These are phyloP conservation scores for Coemansia sp. DNA, from an alignment of 192 early-diverging fungal species.

Conservation along the genomic window DNA sequence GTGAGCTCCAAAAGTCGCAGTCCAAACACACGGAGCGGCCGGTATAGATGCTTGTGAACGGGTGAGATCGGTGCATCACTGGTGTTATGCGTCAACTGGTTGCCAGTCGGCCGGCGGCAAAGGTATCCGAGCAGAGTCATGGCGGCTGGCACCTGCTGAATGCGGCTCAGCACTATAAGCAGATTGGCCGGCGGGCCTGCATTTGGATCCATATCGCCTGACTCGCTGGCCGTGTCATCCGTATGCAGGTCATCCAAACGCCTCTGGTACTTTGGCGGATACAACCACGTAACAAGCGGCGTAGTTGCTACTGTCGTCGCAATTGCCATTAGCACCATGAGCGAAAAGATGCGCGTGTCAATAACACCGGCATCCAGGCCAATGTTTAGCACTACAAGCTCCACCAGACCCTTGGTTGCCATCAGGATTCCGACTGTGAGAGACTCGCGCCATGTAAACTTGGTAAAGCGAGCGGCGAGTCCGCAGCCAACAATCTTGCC, in stretches of 20 bases:
- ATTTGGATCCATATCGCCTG: slow-evolving; percentile 12
- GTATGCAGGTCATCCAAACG: slow-evolving; percentile 24
- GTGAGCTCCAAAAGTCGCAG: slow-evolving; percentile 78
- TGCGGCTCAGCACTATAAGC: slow-evolving; percentile 60
- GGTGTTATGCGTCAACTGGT: too few species aligned
- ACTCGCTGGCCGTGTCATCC: slow-evolving; percentile 7
- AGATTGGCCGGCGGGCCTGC: slow-evolving; percentile 43
- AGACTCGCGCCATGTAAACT: slow-evolving; percentile 80
- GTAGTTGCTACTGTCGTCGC: slow-evolving; percentile 87
- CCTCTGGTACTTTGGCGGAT: slow-evolving; percentile 66
- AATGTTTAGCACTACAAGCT: slow-evolving; percentile 94
- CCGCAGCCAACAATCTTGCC: slow-evolving; percentile 88
- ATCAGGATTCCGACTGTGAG: slow-evolving; percentile 84
- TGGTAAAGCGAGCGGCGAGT: slow-evolving; percentile 61
- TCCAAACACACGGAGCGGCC: slow-evolving; percentile 55
- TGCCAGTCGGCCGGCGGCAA: slow-evolving; percentile 29
- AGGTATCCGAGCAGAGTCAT: slow-evolving; percentile 68
- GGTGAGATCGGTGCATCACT: slow-evolving; percentile 1
- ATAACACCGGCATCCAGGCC: slow-evolving; percentile 83
- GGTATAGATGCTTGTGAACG: slow-evolving; percentile 15
- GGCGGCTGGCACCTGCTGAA: slow-evolving; percentile 65
- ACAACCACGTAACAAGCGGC: slow-evolving; percentile 70
- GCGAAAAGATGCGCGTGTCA: slow-evolving; percentile 63
- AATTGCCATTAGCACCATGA: slow-evolving; percentile 80
- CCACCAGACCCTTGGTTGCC: slow-evolving; percentile 95